Evolutionary conservation across 2,329 filamentous ascomycete genomes (phyloP), one percentile per base, ranked within the genome.

Genomic region (Calonectria henricotiae): DNA sequence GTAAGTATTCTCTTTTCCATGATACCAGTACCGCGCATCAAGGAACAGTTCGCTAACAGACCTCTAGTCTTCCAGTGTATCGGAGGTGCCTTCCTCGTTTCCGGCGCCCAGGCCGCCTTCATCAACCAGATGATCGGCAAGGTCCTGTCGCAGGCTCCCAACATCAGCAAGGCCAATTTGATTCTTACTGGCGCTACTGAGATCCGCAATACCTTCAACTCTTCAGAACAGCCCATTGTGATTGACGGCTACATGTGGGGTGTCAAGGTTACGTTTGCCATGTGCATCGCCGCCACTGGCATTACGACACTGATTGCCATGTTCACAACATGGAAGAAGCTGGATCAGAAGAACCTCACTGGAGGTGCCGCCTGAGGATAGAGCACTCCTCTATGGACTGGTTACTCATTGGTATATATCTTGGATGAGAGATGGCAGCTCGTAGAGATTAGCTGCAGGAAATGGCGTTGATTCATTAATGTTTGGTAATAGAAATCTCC

Each of bases 201-300:
- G 72, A 83, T 94, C 43, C 86, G 89, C 73, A 69, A 77, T 5
- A 81, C 81, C 2, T 89, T 93, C 72, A 77, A 85, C 0, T 67
- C 76, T 0, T 78, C 87, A n/a, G 85, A 84, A 68, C 82, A 92
- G 2, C 76, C 82, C 0, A 82, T 84, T 0, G 89, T 93, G 46
- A 83, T 92, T 30, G 73, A 80, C 0, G 90, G 89, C 0, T 94
- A 94, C 82, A 92, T 88, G 74, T 81, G 88, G 64, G 89, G 89
- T 0, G 88, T 92, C 74, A 90, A 91, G 77, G 90, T 92, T 8
- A 85, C 86, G 5, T 88, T 91, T 44, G 91, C 89, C 11, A 84
- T 91, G 72, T 85, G 86, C 15, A 84, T 86, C 23, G 78, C 91
- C 5, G 86, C 85, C 35, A 84, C 81, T 2, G 85, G 84, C 3